Base-by-base conservation (phyloP, 2,329 filamentous ascomycete genomes). In the Mycosphaerella sp. region DNA sequence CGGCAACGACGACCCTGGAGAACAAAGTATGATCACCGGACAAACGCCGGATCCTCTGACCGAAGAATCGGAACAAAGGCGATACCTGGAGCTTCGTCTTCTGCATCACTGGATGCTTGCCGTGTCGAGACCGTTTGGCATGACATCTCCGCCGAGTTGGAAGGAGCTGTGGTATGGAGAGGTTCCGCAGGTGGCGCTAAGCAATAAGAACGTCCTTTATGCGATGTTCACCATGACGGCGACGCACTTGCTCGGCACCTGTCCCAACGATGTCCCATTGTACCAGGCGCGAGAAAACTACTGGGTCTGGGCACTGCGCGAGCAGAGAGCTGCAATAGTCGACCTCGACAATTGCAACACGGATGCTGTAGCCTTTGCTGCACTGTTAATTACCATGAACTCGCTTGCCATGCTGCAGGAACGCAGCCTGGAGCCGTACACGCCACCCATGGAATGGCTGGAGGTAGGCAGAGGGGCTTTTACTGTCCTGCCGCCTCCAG, bases 371-470 rank as follows among this genome's bases (percentile, higher is more conserved):
- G 61, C 62, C 25, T 58, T 66, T 14, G 59, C 64, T 6, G 59
- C 62, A 25, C 55, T 63, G 7, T 27, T 66, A 9, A 59, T 65
- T 40, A 59, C 59, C 21, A 57, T 66, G 43, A 63, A 61, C 27
- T 58, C 65, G 4, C 60, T 67, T 21, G 60, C 59, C 3, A 59
- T 61, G 41, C 54, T 67, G 1, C 61, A 63, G 35, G 63, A 67
- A 35, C 61, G 65, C 1, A 47, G 30, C 25, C 35, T 63, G 12
- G 52, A 56, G 13, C 61, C 57, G 9, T 68, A 68, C 49, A 52
- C 53, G 1, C 64, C 64, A 9, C 66, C 66, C 2, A 57, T 64
- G 7, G 60, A 66, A 34, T 67, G 65, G 66, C 49, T 68, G 9
- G 60, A 61, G n/a, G 57, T 67, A 41, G 61, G 63, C 4, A 52